Percentiles rank a stretch among this genome's conserved stretches.
These are phyloP conservation scores for Auxenochlorella pyrenoidosa DNA, from an alignment of 139 green algal species.

Conservation along the genomic window DNA sequence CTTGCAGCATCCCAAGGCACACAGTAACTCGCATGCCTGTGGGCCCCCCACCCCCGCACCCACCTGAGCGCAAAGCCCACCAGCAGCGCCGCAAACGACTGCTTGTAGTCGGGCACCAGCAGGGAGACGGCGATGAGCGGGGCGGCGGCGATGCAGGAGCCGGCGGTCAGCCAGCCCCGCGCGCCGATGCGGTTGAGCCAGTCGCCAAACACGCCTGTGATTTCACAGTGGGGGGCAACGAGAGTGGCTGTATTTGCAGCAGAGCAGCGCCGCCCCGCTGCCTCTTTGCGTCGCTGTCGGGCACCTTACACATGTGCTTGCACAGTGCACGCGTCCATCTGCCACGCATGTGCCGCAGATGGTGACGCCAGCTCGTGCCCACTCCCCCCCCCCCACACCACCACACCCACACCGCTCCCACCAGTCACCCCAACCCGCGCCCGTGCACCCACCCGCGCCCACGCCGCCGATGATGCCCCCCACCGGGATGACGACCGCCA, in stretches of 20 bases:
- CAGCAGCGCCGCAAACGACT: constrained; percentile 81
- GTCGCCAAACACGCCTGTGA: constrained; percentile 77
- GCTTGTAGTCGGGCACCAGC: constrained; percentile 63
- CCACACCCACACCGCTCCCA: background rate
- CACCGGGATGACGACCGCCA: constrained; percentile 86
- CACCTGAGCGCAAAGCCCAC: constrained; percentile 39
- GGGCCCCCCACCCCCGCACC: background rate
- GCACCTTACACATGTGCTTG: too few species aligned
- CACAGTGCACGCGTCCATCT: too few species aligned
- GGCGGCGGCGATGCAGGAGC: constrained; percentile 68
- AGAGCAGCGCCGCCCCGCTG: too few species aligned
- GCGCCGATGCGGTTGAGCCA: constrained; percentile 64
- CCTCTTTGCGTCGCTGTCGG: too few species aligned
- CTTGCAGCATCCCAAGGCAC: background rate
- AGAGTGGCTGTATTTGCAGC: background rate
- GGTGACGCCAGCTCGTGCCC: too few species aligned
- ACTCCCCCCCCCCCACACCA: too few species aligned
- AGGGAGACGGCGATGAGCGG: constrained; percentile 78
- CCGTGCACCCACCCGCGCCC: constrained; percentile 36
- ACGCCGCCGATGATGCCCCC: constrained; percentile 88
- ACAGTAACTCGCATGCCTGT: background rate
- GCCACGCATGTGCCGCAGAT: too few species aligned
- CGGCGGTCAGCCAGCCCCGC: constrained; percentile 72
- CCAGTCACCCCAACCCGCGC: background rate
- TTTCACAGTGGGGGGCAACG: background rate